Conservation (phyloP, 805 yeast species). For the Yarrowia sp. region DNA sequence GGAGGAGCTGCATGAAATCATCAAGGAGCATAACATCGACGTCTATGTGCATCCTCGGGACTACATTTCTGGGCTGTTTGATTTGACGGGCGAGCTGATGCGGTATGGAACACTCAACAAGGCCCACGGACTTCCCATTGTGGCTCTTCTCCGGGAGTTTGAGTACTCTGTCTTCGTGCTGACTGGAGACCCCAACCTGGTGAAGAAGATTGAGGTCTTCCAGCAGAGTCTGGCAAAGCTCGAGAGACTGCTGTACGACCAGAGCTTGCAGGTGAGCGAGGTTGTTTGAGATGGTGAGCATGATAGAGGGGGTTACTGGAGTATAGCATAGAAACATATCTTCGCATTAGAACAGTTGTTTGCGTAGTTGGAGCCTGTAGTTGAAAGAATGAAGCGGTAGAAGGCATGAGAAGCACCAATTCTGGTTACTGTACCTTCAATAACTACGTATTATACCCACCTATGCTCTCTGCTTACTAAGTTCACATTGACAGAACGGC, state of each 20-base stretch:
- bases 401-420: too few species aligned
- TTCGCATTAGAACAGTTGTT: neutral
- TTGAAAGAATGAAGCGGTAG: too few species aligned
- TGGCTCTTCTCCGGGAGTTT: slow-evolving; percentile 1
- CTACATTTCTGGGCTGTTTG: slow-evolving; percentile 45
- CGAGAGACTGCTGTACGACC: slow-evolving; percentile 8
- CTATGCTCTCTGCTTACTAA: too few species aligned
- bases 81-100: slow-evolving; percentile 47
- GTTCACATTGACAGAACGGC: too few species aligned
- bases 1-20: slow-evolving; percentile 16
- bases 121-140: neutral
- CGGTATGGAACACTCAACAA: slow-evolving; percentile 41
- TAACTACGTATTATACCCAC: too few species aligned
- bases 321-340: neutral
- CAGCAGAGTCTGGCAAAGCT: slow-evolving; percentile 12
- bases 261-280: slow-evolving; percentile 7
- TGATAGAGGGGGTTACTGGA: neutral
- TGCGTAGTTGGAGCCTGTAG: too few species aligned
- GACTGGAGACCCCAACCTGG: neutral
- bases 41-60: slow-evolving; percentile 36
- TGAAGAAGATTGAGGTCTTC: slow-evolving; percentile 18
- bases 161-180: slow-evolving; percentile 3
- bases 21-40: neutral
- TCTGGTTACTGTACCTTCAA: too few species aligned
- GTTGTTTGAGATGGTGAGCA: neutral